phyloP scores from a whole-genome alignment of 2,329 filamentous ascomycete species.

The Paraphaeosphaeria minitans region DNA sequence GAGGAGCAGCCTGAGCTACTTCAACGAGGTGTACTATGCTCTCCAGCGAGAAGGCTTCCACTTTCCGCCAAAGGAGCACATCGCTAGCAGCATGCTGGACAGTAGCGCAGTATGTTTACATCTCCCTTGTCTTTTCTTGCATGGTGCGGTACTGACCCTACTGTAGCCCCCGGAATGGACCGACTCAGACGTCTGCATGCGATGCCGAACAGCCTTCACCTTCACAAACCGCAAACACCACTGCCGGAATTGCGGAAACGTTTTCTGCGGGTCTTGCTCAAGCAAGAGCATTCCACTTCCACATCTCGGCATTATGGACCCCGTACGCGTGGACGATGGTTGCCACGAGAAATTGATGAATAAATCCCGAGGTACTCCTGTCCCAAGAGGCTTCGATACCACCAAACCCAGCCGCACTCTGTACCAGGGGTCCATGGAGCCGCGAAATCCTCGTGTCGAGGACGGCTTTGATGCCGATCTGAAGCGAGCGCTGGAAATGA shows the following conservation, averaged over 20 bases:
- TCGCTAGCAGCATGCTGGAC: constrained; percentile 97
- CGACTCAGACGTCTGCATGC: constrained; percentile 98
- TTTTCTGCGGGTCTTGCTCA: constrained; percentile 95
- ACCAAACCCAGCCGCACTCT: constrained; percentile 63
- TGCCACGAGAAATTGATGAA: constrained; percentile 89
- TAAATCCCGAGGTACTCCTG: constrained; percentile 59
- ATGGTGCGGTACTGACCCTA: constrained; percentile 14
- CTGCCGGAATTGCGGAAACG: constrained; percentile 96
- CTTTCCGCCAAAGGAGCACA: constrained; percentile 84
- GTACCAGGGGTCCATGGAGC: constrained; percentile 79
- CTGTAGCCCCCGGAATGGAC: constrained; percentile 90
- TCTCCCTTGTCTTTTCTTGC: constrained; percentile 20
- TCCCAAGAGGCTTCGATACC: constrained; percentile 54
- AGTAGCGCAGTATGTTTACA: constrained; percentile 77
- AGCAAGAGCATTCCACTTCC: constrained; percentile 86
- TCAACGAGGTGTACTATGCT: constrained; percentile 82
- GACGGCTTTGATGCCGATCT: constrained; percentile 94
- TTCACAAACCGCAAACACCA: constrained; percentile 99
- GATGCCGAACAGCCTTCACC: constrained; percentile 91
- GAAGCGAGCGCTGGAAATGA: constrained; percentile 94
- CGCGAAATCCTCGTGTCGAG: constrained; percentile 83
- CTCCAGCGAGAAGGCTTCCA: constrained; percentile 84
- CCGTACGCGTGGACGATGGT: constrained; percentile 94
- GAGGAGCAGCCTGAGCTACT: constrained; percentile 80
- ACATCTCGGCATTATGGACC: constrained; percentile 87